Base-by-base conservation (phyloP, 1,284 basidiomycete genomes). In the Rhodotorula mucilaginosa region DNA sequence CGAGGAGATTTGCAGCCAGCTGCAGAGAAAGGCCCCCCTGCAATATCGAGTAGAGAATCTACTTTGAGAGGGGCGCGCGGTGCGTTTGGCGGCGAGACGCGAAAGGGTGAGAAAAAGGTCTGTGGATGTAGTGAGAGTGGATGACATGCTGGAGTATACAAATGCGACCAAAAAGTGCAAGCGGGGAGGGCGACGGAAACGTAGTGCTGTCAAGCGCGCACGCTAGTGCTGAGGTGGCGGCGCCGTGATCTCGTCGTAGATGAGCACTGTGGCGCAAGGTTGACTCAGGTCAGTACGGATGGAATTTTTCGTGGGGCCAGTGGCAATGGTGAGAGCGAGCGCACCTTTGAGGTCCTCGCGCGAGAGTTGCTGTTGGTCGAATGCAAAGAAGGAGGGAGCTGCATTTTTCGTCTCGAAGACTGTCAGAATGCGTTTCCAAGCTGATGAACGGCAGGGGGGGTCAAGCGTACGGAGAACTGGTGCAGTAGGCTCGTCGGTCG, bases 361-460 rank as follows among this genome's bases (percentile, higher is more conserved):
- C 29, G 81, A 81, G 29, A 84, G 79, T 74, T 84, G 82, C 72
- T 84, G 81, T 68, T 82, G 79, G 46, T 95, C 88, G 81, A 97
- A 97, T 82, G 95, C 95, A 23, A 88, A 88, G 13, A 92, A 89
- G 69, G 91, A 89, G 19, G 96, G 85, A 1, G 90, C 89, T 71
- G 87, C 44, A 26, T 61, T 44, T 44, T 44, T 44, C 39, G 39
- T 44, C 39, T 2, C 39, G 1, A 44, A 12, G 12, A 44, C 6
- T 44, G 39, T 44, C 39, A 63, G 57, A 59, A 15, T 69, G 52
- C 63, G 54, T 87, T 75, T 85, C 84, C 66, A 34, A 7, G 19
- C 34, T 26, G 10, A 49, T 19, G 39, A 3, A 47, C 39, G 44
- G 44, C 21, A 52, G 34, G 71, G 52, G n/a, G 19, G 2, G 18